phyloP scores from a whole-genome alignment of 805 yeast genomes.

The Candida andamanensis region DNA sequence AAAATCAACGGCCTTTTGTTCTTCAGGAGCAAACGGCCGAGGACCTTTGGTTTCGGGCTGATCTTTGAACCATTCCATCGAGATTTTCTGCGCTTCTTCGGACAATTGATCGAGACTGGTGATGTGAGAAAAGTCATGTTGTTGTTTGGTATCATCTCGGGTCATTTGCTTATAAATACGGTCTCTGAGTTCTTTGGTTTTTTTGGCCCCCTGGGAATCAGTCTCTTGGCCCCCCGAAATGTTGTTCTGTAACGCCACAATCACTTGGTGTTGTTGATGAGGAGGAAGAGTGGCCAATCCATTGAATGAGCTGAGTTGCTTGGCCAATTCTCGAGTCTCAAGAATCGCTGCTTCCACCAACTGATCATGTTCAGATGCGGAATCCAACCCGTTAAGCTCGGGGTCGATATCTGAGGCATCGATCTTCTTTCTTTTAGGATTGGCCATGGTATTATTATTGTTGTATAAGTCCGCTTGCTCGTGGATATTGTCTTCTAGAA shows the following conservation, averaged over 20 bases:
- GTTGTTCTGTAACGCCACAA: constrained; percentile 21
- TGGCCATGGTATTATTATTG: neutral
- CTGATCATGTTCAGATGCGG: constrained; percentile 51
- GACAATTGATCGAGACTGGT: constrained; percentile 28
- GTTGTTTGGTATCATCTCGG: neutral
- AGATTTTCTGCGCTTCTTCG: constrained; percentile 31
- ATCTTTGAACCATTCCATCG: constrained; percentile 32
- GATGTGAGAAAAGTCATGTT: constrained; percentile 20
- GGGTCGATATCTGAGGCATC: constrained; percentile 28
- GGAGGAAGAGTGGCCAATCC: constrained; percentile 13
- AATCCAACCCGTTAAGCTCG: constrained; percentile 31
- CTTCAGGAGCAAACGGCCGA: constrained; percentile 55
- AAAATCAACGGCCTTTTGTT: constrained; percentile 63
- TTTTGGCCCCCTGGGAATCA: constrained; percentile 3
- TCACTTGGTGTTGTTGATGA: constrained; percentile 26
- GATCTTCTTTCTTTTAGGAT: constrained; percentile 10
- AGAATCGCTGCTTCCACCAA: constrained; percentile 42
- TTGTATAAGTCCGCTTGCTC: constrained; percentile 7
- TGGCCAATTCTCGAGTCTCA: constrained; percentile 63
- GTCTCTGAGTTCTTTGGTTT: constrained; percentile 2
- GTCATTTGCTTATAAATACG: neutral
- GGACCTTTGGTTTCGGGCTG: constrained; percentile 29
- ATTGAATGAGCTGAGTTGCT: constrained; percentile 62
- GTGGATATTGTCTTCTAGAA: constrained; percentile 37
- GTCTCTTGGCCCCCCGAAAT: neutral